Evolutionary conservation across 1,284 basidiomycete species (phyloP).

Genomic region (Fomes fomentarius): DNA sequence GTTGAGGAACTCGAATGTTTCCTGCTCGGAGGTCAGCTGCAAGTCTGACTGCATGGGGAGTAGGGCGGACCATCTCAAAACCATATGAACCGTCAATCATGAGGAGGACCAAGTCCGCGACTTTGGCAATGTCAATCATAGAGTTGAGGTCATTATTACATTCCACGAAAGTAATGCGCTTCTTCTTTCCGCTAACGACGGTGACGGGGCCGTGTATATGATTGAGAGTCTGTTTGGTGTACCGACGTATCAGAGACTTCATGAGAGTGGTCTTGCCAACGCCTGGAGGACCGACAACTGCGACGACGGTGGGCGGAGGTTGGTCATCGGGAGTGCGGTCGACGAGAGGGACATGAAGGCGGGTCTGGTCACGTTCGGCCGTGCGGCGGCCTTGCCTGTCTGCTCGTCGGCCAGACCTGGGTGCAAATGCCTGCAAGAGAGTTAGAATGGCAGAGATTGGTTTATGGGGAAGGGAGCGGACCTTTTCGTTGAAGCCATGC

Average conservation of each 20-base stretch:
- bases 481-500: constrained; percentile 90
- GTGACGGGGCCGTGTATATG: constrained; percentile 95
- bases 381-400: constrained; percentile 90
- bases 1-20: constrained; percentile 99
- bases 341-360: constrained; percentile 95
- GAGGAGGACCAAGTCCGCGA: constrained; percentile 93
- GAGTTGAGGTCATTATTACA: constrained; percentile 98
- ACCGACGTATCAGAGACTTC: constrained; percentile 89
- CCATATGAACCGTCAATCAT: constrained; percentile 99
- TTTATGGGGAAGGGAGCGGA: constrained; percentile 35
- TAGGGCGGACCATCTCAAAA: constrained; percentile 88
- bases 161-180: constrained; percentile 94
- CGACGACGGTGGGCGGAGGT: constrained; percentile 94
- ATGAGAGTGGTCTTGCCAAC: constrained; percentile 97
- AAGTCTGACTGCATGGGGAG: background rate
- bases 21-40: constrained; percentile 51
- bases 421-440: constrained; percentile 83
- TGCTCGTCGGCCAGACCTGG: constrained; percentile 85
- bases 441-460: background rate
- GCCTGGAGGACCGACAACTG: constrained; percentile 96
- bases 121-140: constrained; percentile 98
- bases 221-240: constrained; percentile 92
- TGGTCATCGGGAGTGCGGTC: constrained; percentile 92
- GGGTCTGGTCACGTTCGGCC: constrained; percentile 92
- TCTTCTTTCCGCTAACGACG: constrained; percentile 91